These are phyloP conservation scores for Musa itinerans DNA, from an alignment of 176 grass and related monocot genomes.

Conservation along the genomic window DNA sequence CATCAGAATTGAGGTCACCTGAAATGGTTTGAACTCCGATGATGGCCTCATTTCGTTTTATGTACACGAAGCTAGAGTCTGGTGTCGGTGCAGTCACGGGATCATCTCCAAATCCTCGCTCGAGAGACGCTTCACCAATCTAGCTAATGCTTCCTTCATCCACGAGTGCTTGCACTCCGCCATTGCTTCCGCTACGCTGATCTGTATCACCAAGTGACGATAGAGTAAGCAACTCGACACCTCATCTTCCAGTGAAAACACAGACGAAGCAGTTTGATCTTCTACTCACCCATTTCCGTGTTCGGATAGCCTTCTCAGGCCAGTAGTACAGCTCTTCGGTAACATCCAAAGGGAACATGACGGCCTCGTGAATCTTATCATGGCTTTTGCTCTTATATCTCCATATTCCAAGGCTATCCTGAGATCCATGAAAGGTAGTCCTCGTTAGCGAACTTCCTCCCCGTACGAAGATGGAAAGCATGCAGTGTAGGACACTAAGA, in stretches of 20 bases:
- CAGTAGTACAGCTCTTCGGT: slow-evolving; percentile 38
- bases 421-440: background rate
- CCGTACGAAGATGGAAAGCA: background rate
- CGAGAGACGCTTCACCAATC: background rate
- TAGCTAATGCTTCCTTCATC: background rate
- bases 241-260: background rate
- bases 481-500: background rate
- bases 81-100: too few species aligned
- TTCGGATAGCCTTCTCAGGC: slow-evolving; percentile 42
- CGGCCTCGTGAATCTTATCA: slow-evolving; percentile 37
- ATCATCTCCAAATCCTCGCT: background rate
- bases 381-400: slow-evolving; percentile 47
- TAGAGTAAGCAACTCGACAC: background rate
- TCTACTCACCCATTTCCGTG: slow-evolving; percentile 33
- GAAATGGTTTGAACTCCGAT: too few species aligned
- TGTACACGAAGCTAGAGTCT: too few species aligned
- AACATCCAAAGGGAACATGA: slow-evolving; percentile 52
- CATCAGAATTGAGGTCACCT: too few species aligned
- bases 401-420: slow-evolving; percentile 36
- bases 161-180: background rate
- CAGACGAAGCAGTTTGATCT: background rate
- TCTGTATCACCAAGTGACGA: background rate
- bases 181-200: background rate
- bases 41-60: too few species aligned
- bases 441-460: background rate